Evolutionary conservation across 306 rosid genomes (phyloP).

Genomic region (Abrus precatorius): DNA sequence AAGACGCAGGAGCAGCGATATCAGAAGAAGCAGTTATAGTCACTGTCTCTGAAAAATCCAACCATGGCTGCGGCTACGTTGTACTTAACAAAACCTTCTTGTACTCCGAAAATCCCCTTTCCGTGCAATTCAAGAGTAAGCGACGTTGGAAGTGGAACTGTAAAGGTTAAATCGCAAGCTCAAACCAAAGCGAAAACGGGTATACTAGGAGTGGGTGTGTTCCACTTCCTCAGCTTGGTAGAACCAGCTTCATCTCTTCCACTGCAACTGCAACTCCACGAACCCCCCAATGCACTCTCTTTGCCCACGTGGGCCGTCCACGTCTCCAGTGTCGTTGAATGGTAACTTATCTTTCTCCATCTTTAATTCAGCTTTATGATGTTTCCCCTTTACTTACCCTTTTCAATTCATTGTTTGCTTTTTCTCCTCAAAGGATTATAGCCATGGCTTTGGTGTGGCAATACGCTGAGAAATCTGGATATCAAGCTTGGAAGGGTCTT

Average conservation of each 20-base stretch:
- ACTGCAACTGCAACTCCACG: conserved; percentile 66
- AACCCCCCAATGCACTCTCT: conserved; percentile 93
- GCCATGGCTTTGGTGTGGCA: conserved; percentile 99
- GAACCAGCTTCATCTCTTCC: conserved; percentile 68
- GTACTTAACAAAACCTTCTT: conserved; percentile 46
- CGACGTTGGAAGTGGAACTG: background rate
- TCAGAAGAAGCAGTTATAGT: background rate
- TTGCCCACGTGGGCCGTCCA: conserved; percentile 97
- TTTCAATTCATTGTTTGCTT: background rate
- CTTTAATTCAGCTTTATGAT: background rate
- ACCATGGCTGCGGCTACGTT: conserved; percentile 56
- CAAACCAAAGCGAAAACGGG: conserved; percentile 42
- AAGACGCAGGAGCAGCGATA: no score
- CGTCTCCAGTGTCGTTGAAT: conserved; percentile 88
- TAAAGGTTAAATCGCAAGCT: conserved; percentile 19
- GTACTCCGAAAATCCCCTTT: conserved; percentile 34
- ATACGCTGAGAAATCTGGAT: conserved; percentile 81
- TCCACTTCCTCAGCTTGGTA: conserved; percentile 58
- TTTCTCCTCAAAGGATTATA: conserved; percentile 65
- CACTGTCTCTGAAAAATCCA: background rate
- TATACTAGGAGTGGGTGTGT: conserved; percentile 63
- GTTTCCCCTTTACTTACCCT: background rate
- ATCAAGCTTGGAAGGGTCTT: conserved; percentile 92
- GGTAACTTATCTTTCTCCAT: conserved; percentile 51
- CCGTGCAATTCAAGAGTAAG: conserved; percentile 31